Conservation (phyloP, 192 early-diverging fungal species). For the Backusella macrospora region DNA sequence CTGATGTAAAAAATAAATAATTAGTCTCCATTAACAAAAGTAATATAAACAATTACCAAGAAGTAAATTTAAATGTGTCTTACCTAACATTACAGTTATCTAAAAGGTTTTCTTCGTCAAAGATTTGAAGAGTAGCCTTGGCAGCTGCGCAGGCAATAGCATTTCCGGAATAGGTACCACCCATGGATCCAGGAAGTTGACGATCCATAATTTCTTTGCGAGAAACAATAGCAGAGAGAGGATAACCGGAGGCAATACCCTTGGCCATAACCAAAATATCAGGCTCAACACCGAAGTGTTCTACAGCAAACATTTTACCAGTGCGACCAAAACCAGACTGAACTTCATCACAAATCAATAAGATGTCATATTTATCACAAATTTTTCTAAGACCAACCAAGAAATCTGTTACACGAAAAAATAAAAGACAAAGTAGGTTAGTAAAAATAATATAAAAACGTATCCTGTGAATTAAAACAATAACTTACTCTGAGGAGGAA, state of each 20-base stretch:
- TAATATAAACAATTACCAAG: not conserved
- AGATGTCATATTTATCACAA: slow-evolving; percentile 45
- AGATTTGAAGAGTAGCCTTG: slow-evolving; percentile 46
- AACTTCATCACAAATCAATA: slow-evolving; percentile 48
- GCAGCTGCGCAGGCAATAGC: slow-evolving; percentile 47
- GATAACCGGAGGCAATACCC: slow-evolving; percentile 49
- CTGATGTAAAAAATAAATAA: slow-evolving; percentile 14
- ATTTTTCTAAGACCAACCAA: slow-evolving; percentile 36
- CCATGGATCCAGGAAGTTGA: slow-evolving; percentile 49
- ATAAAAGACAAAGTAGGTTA: not conserved
- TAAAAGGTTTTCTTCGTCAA: slow-evolving; percentile 46
- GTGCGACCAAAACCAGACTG: slow-evolving; percentile 51
- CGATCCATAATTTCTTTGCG: slow-evolving; percentile 45
- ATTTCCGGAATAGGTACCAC: slow-evolving; percentile 48
- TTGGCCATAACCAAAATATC: slow-evolving; percentile 54
- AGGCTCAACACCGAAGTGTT: slow-evolving; percentile 40
- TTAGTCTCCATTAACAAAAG: not conserved
- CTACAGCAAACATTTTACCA: slow-evolving; percentile 50
- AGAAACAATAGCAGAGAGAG: slow-evolving; percentile 45
- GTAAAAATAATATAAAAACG: not conserved
- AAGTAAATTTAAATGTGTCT: not conserved
- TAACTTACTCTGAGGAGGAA: slow-evolving; percentile 40
- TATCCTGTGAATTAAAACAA: not conserved
- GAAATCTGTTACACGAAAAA: slow-evolving; percentile 30
- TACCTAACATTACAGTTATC: slow-evolving; percentile 43